Base-by-base conservation (phyloP, 306 rosid genomes). In the Trifolium repens region DNA sequence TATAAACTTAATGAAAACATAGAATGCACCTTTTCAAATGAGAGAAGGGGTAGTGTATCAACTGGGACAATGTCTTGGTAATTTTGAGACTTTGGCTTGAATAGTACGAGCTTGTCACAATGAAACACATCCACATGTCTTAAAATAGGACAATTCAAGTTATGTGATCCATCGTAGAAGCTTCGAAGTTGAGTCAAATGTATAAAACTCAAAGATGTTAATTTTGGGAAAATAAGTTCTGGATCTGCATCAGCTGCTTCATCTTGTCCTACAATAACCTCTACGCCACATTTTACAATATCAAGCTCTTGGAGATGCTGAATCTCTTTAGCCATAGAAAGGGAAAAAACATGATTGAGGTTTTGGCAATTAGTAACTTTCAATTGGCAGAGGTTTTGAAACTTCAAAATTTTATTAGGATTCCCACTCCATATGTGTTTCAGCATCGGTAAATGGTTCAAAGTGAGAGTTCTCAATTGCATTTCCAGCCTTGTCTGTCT, bases 391-490 rank as follows among this genome's bases (percentile, higher is more conserved):
- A 79, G 65, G n/a, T 49, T 30, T 32, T n/a, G 59, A 62, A 74
- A 62, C 43, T 13, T 34, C 1, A 39, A 22, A 10, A 43, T 71
- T 52, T 47, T 30, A 15, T 52, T 6, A 34, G 71, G 60, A 42
- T 63, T 71, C 3, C 43, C 26, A 14, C 44, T 62, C 82, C 78
- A 53, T 16, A 72, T 49, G 30, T 65, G 40, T 15, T 72, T 79
- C 1, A 79, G 30, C 34, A n/a, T 65, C 11, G 78, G 59, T 32
- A 79, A 16, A 15, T 2, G 6, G 0, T 2, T 1, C 17, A 79
- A 7, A 11, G 11, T 26, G 2, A 63, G 7, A 4, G 3, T 37
- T 13, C 14, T 64, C 50, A 79, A 64, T 14, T 32, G 60, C 26
- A 37, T n/a, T 12, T 24, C 2, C 17, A 27, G 3, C 22, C 1